phyloP scores from a whole-genome alignment of 1,284 basidiomycete genomes.

The Afroboletus lepidellus region DNA sequence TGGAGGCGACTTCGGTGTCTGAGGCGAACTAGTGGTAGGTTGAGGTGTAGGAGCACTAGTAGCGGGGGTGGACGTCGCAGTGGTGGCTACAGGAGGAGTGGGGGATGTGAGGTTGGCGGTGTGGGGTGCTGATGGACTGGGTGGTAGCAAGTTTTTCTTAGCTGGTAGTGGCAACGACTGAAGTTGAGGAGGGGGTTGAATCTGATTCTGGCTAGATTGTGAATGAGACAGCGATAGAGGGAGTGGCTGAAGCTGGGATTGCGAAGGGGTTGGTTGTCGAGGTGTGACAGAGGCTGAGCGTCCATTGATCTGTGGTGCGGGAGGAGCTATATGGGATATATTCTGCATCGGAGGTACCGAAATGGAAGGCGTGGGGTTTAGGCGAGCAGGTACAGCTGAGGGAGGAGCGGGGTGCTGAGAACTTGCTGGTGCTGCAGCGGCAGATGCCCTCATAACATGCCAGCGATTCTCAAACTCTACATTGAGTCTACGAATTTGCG shows the following conservation, averaged over 20 bases:
- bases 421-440: constrained; percentile 6
- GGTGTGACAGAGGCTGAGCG: constrained; percentile 21
- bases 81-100: constrained; percentile 36
- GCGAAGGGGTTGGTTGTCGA: constrained; percentile 26
- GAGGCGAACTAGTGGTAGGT: constrained; percentile 50
- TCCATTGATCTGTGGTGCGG: constrained; percentile 10
- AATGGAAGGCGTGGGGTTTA: constrained; percentile 4
- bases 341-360: constrained; percentile 21
- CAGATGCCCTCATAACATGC: constrained; percentile 22
- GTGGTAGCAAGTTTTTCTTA: constrained; percentile 25
- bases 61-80: constrained; percentile 37
- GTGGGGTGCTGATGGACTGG: constrained; percentile 22
- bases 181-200: constrained; percentile 14
- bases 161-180: constrained; percentile 13
- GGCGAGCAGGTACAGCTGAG: constrained; percentile 11
- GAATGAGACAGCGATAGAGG: constrained; percentile 11
- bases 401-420: constrained; percentile 13
- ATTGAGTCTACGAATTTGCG: constrained; percentile 42
- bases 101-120: constrained; percentile 35
- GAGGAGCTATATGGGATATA: constrained; percentile 7
- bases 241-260: constrained; percentile 15
- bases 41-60: constrained; percentile 52
- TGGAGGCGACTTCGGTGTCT: constrained; percentile 55
- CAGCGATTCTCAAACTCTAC: constrained; percentile 39
- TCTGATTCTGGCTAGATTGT: constrained; percentile 7